phyloP scores from a whole-genome alignment of 768 basidiomycete species.

The Rhizopogon vinicolor region DNA sequence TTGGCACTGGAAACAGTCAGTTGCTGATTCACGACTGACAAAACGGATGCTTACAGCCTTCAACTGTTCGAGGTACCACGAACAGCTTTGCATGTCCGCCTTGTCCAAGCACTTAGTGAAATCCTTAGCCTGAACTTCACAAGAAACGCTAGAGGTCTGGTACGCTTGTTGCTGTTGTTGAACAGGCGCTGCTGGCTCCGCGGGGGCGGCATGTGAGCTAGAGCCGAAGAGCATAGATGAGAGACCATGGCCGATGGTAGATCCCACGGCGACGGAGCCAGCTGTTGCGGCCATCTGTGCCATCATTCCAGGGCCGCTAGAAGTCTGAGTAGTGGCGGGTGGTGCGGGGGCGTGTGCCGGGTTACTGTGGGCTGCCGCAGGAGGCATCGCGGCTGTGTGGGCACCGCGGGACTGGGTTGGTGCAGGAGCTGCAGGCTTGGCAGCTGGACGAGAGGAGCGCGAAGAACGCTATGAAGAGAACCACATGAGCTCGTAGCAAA shows the following conservation, averaged over 20 bases:
- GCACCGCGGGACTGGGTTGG: constrained; percentile 41
- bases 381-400: constrained; percentile 45
- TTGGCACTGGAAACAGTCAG: constrained; percentile 51
- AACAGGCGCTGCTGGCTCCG: constrained; percentile 47
- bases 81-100: constrained; percentile 73
- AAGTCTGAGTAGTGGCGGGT: constrained; percentile 29
- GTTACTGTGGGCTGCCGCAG: constrained; percentile 37
- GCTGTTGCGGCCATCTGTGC: constrained; percentile 88
- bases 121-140: constrained; percentile 82
- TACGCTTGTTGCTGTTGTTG: constrained; percentile 41
- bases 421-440: constrained; percentile 48
- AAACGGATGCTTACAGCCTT: constrained; percentile 61
- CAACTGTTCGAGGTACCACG: constrained; percentile 84
- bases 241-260: constrained; percentile 85
- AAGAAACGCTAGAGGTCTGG: constrained; percentile 43
- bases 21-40: constrained; percentile 5
- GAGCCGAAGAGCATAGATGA: constrained; percentile 89
- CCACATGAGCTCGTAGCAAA: background rate
- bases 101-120: constrained; percentile 85
- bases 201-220: constrained; percentile 35
- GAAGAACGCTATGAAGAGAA: constrained; percentile 58
- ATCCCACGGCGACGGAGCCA: constrained; percentile 85
- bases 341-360: constrained; percentile 38
- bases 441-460: constrained; percentile 62
- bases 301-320: constrained; percentile 65